These are phyloP conservation scores for Anthracocystis panici-leucophaei DNA, from an alignment of 1,284 basidiomycete species.

Conservation along the genomic window DNA sequence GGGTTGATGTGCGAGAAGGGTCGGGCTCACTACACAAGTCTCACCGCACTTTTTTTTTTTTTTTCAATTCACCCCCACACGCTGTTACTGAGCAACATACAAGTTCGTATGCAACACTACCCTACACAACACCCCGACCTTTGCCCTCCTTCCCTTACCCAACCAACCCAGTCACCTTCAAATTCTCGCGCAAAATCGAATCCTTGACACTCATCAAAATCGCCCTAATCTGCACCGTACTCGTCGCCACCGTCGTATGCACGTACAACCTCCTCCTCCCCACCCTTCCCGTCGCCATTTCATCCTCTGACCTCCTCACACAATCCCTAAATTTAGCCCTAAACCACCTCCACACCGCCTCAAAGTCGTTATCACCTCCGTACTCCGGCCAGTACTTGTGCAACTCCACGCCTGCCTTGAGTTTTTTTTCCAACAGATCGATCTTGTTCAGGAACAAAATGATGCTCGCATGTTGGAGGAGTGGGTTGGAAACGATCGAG, in stretches of 20 bases:
- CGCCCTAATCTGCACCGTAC: conserved; percentile 53
- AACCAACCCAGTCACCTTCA: conserved; percentile 37
- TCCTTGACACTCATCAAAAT: conserved; percentile 59
- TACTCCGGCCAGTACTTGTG: conserved; percentile 41
- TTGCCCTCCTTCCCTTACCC: too few relatives aligned
- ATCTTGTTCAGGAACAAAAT: conserved; percentile 64
- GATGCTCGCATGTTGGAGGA: conserved; percentile 38
- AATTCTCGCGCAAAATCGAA: conserved; percentile 43
- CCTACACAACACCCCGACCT: too few relatives aligned
- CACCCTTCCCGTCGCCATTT: not conserved
- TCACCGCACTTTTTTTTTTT: too few relatives aligned
- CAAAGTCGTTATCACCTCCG: conserved; percentile 49
- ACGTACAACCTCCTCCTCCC: conserved; percentile 49
- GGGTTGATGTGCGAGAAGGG: too few relatives aligned
- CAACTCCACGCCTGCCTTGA: conserved; percentile 21
- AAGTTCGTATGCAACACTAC: too few relatives aligned
- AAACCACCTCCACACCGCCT: conserved; percentile 57
- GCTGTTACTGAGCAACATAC: too few relatives aligned
- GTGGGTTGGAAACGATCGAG: conserved; percentile 36
- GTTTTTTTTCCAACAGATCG: conserved; percentile 50
- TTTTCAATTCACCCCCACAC: too few relatives aligned
- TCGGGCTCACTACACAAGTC: too few relatives aligned
- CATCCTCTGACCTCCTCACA: conserved; percentile 18
- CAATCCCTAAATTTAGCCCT: conserved; percentile 36
- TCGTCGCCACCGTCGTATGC: conserved; percentile 56